A percentile compares a stretch with the other conserved stretches of the same genome.
Conservation (phyloP, 345 rosid genomes). For the Turnera subulata region DNA sequence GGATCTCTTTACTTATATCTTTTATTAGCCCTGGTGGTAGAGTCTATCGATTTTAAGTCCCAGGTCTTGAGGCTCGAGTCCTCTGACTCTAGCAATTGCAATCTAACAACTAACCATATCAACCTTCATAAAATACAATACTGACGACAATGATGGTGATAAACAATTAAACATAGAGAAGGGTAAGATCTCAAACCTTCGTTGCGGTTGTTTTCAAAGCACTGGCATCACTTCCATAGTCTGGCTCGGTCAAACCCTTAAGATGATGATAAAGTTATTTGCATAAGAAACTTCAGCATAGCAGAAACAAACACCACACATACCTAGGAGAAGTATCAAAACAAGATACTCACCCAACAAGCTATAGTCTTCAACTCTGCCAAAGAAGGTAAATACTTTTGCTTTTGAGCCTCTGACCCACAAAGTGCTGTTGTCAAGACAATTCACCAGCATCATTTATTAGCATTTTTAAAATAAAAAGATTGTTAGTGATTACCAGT, state of each 20-base stretch:
- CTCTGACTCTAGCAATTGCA: no score
- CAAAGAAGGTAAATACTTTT: constrained; percentile 74
- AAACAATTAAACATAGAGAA: background rate
- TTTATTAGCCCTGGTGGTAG: no score
- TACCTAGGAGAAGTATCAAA: background rate
- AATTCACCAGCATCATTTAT: background rate
- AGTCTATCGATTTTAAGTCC: no score
- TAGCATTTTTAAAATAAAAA: no score
- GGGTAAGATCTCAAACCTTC: constrained; percentile 47
- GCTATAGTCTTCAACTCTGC: constrained; percentile 60
- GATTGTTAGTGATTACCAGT: background rate
- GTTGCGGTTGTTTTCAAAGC: constrained; percentile 70
- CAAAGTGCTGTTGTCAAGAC: constrained; percentile 57
- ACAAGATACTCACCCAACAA: constrained; percentile 73
- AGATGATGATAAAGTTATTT: constrained; percentile 15
- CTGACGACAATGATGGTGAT: no score
- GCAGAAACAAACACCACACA: background rate
- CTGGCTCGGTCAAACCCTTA: constrained; percentile 95
- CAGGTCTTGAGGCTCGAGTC: no score
- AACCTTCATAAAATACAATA: no score
- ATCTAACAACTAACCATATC: no score
- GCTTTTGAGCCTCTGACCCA: constrained; percentile 92
- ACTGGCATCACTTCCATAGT: constrained; percentile 97
- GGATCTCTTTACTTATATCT: no score
- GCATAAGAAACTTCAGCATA: constrained; percentile 5